phyloP scores from a whole-genome alignment of 192 early-diverging fungal species.

The Umbelopsis vinacea region DNA sequence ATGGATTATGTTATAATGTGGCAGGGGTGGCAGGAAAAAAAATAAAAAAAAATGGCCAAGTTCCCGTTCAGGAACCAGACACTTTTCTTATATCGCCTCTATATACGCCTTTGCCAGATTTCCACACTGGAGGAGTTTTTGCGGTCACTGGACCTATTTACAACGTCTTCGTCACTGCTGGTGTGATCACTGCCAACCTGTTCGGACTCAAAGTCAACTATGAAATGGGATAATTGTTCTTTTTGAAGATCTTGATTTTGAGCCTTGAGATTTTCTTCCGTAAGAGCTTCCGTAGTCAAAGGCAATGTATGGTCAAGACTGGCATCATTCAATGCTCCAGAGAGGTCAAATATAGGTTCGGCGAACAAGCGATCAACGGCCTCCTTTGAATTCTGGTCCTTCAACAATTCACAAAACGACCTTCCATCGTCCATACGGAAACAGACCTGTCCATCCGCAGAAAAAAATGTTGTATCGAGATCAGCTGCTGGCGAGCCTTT shows the following conservation, averaged over 20 bases:
- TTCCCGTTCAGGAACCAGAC: too few relatives aligned
- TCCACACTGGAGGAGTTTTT: background rate
- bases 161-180: slow-evolving; percentile 14
- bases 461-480: background rate
- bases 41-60: too few relatives aligned
- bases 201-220: background rate
- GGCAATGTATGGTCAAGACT: slow-evolving; percentile 19
- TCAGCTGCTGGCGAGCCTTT: background rate
- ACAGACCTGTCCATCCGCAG: background rate
- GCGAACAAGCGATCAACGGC: slow-evolving; percentile 35
- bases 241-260: background rate
- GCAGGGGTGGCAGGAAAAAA: too few relatives aligned
- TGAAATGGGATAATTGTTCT: background rate
- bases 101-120: slow-evolving; percentile 16
- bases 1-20: too few relatives aligned
- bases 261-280: background rate
- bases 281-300: slow-evolving; percentile 26
- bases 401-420: slow-evolving; percentile 35
- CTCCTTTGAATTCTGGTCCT: slow-evolving; percentile 28
- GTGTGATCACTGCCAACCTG: background rate
- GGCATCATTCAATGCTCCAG: slow-evolving; percentile 27
- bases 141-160: background rate
- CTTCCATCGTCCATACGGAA: slow-evolving; percentile 25
- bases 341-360: slow-evolving; percentile 37
- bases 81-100: background rate